A percentile compares a stretch with the other conserved stretches of the same genome.
Evolutionary conservation across 2,329 filamentous ascomycete genomes (phyloP).

Genomic region (Fusarium solani-melongenae): DNA sequence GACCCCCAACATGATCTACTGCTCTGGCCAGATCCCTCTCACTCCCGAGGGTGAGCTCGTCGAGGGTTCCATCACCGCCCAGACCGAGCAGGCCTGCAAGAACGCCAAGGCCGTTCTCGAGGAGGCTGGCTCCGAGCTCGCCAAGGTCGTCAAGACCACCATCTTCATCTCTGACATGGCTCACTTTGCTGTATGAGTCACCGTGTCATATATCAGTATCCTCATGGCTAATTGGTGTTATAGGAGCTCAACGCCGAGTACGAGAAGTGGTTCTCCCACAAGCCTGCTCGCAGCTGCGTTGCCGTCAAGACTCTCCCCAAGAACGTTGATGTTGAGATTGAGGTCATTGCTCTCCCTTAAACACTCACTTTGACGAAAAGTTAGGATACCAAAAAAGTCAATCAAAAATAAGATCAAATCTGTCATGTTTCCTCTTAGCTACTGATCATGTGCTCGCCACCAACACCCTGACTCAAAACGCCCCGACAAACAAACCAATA

Average conservation of each 20-base stretch:
- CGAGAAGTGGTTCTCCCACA: conserved; percentile 83
- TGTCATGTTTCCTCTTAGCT: not conserved
- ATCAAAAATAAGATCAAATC: conserved; percentile 6
- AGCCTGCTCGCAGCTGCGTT: conserved; percentile 89
- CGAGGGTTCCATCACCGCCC: conserved; percentile 70
- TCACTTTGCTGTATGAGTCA: conserved; percentile 73
- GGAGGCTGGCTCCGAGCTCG: conserved; percentile 81
- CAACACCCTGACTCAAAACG: not conserved
- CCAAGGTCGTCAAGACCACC: conserved; percentile 89
- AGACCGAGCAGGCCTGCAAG: conserved; percentile 72
- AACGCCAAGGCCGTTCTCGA: conserved; percentile 87
- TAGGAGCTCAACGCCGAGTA: conserved; percentile 86
- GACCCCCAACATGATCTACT: conserved; percentile 73
- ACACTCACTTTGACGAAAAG: not conserved
- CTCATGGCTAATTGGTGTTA: not conserved
- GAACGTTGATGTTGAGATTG: conserved; percentile 88
- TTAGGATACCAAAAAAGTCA: not conserved
- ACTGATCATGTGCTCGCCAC: not conserved
- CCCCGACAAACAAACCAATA: not conserved
- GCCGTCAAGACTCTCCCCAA: conserved; percentile 90
- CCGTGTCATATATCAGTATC: no score
- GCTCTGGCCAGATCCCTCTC: conserved; percentile 79
- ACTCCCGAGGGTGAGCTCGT: conserved; percentile 66
- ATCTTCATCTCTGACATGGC: conserved; percentile 94
- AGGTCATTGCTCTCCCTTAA: conserved; percentile 81